A percentile compares a stretch with the other conserved stretches of the same genome.
phyloP scores from a whole-genome alignment of 2,329 filamentous ascomycete genomes.

The Magnaporthiopsis incrustans region DNA sequence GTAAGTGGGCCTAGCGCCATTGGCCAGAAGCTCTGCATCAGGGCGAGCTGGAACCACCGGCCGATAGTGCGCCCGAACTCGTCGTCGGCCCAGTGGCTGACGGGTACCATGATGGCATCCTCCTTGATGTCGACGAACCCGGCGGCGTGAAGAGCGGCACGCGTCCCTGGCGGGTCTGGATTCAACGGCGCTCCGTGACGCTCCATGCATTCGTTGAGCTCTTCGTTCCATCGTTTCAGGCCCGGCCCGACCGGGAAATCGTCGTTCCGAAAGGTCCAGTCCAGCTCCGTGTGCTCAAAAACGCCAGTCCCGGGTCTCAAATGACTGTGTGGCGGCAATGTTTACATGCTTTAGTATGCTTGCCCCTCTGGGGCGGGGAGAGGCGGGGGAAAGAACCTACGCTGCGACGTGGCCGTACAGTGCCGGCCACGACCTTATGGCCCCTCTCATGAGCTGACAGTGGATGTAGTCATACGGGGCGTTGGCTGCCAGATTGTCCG shows the following conservation, averaged over 20 bases:
- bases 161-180: conserved; percentile 42
- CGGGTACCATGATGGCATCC: conserved; percentile 58
- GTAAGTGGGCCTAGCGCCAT: conserved; percentile 68
- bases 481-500: conserved; percentile 23
- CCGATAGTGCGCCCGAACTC: conserved; percentile 60
- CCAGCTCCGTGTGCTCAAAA: conserved; percentile 85
- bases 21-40: conserved; percentile 65
- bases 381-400: conserved; percentile 33
- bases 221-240: conserved; percentile 61
- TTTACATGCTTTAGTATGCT: conserved; percentile 12
- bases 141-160: conserved; percentile 52
- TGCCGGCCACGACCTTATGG: conserved; percentile 65
- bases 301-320: conserved; percentile 66
- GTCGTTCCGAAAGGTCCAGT: conserved; percentile 68
- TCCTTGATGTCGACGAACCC: conserved; percentile 79
- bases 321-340: conserved; percentile 44
- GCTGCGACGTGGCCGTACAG: conserved; percentile 64
- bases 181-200: conserved; percentile 58
- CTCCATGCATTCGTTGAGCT: conserved; percentile 60
- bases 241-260: conserved; percentile 50
- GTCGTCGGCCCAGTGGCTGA: conserved; percentile 66
- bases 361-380: neutral
- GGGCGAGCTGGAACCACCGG: conserved; percentile 74
- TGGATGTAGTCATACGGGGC: conserved; percentile 75
- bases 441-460: conserved; percentile 70